Conservation (phyloP, 371 early-diverging fungal genomes). For the Amoeboaphelidium protococcarum region DNA sequence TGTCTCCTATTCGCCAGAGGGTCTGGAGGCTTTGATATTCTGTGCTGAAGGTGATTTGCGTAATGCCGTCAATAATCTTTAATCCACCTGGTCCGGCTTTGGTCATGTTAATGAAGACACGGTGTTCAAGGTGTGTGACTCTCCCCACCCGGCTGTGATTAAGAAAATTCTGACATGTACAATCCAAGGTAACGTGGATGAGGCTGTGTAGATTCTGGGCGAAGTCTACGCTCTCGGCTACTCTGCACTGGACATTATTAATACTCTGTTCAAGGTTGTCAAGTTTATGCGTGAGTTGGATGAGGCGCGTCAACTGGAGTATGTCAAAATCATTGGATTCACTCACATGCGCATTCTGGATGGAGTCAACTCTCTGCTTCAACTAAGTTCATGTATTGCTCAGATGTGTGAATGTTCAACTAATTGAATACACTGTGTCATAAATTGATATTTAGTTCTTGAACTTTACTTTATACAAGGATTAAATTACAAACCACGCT, state of each 20-base stretch:
- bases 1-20: slow-evolving; percentile 50
- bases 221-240: slow-evolving; percentile 58
- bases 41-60: slow-evolving; percentile 97
- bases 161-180: slow-evolving; percentile 40
- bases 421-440: too few relatives aligned
- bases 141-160: slow-evolving; percentile 65
- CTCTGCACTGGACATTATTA: slow-evolving; percentile 65
- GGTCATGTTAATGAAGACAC: slow-evolving; percentile 52
- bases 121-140: slow-evolving; percentile 86
- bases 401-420: too few relatives aligned
- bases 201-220: slow-evolving; percentile 33
- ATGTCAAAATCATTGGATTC: too few relatives aligned
- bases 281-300: slow-evolving; percentile 14
- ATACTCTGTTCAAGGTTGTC: slow-evolving; percentile 59
- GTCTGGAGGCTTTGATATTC: slow-evolving; percentile 75
- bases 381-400: too few relatives aligned
- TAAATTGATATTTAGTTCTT: too few relatives aligned
- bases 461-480: too few relatives aligned
- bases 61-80: slow-evolving; percentile 91
- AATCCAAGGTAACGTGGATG: slow-evolving; percentile 29
- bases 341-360: not conserved
- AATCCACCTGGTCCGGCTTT: slow-evolving; percentile 58
- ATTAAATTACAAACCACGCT: too few relatives aligned
- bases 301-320: not conserved
- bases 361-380: not conserved